Percentiles rank a stretch among this genome's conserved stretches.
Evolutionary conservation across 306 rosid genomes (phyloP).

Genomic region (Castanea mollissima): DNA sequence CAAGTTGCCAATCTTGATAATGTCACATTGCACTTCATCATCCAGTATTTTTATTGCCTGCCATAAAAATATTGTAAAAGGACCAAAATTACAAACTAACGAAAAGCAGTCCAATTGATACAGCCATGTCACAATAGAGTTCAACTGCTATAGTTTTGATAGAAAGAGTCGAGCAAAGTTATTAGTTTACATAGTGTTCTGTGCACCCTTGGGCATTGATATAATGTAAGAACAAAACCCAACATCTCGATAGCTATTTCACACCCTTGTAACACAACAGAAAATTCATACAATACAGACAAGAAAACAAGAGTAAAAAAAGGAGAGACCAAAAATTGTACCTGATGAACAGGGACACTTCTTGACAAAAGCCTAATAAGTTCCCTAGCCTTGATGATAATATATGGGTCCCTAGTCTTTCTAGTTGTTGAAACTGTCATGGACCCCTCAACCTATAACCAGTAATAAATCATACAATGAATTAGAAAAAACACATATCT

Average conservation of each 20-base stretch:
- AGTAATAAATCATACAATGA: background rate
- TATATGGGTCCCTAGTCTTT: slow-evolving; percentile 84
- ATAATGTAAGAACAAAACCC: no score
- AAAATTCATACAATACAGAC: no score
- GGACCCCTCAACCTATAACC: slow-evolving; percentile 71
- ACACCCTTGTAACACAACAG: no score
- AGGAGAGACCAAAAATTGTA: slow-evolving; percentile 5
- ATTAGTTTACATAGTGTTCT: background rate
- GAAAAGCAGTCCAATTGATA: background rate
- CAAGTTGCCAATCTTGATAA: slow-evolving; percentile 71
- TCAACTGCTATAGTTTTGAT: background rate
- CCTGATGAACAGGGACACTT: slow-evolving; percentile 96
- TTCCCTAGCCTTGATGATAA: slow-evolving; percentile 84
- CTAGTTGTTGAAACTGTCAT: slow-evolving; percentile 91
- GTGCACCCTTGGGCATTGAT: background rate
- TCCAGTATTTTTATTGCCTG: slow-evolving; percentile 82
- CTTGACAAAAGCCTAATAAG: slow-evolving; percentile 85
- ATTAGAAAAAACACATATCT: background rate
- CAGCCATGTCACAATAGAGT: background rate
- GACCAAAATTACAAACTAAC: slow-evolving; percentile 5
- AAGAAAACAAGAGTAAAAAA: no score
- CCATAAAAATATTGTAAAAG: background rate
- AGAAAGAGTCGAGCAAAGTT: background rate
- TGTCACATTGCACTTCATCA: slow-evolving; percentile 85
- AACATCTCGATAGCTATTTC: background rate